Evolutionary conservation across 2,329 filamentous ascomycete species (phyloP), one percentile per base, ranked within the genome.

Genomic region (Cordyceps javanica): DNA sequence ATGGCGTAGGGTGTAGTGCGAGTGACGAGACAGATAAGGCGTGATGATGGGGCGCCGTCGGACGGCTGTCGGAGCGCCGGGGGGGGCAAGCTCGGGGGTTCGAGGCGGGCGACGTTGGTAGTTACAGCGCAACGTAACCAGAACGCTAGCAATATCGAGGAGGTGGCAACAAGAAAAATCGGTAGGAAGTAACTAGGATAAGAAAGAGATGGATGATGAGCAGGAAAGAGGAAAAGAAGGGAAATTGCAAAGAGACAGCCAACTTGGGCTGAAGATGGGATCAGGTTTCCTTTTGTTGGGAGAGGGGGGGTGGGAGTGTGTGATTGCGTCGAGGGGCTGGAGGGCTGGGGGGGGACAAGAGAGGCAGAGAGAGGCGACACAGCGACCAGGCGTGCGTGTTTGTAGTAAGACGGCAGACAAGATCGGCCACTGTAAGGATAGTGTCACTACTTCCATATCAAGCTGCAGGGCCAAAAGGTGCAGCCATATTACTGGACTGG

Each of bases 201-300:
- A 19, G 28, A 25, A 3, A 7, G 23, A 32, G 23, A 28, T 39
- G 23, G 9, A 19, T 19, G 51, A 36, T 25, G 51, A 46, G 42
- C n/a, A 44, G 14, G 39, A 57, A 30, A 49, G 16, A 30, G 23
- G 11, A 11, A 32, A 26, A 11, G 11, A 46, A 36, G 36, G n/a
- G 50, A 49, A 7, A 54, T 16, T 25, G 49, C 3, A 58, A n/a
- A 21, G 50, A 46, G 56, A 48, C 48, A 5, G 3, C 8, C n/a
- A 39, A 58, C 14, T 34, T 41, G 25, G 49, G 25, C 25, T 48
- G 41, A 26, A n/a, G 30, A 14, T 36, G 45, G 26, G 54, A 25
- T 30, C 13, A 51, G 39, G 52, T 46, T 59, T 59, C 46, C 58
- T 59, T 59, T 56, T 57, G 55, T 57, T 57, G 55, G 46, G 55